Conservation (phyloP, 176 grass and related monocot genomes). For the Triticum timopheevii region DNA sequence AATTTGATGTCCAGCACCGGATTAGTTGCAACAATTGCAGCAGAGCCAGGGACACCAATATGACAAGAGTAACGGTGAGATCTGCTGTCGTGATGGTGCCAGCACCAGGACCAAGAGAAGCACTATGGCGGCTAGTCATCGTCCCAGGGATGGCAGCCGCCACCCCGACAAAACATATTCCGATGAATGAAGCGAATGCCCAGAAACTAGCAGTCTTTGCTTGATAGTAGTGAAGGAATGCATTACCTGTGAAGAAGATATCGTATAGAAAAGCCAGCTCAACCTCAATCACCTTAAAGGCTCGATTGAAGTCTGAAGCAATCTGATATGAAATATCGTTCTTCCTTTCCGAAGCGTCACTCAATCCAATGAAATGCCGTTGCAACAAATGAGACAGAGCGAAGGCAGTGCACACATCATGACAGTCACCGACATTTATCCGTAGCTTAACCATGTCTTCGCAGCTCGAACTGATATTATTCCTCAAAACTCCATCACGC, state of each 20-base stretch:
- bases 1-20: constrained; percentile 14
- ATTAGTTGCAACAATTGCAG: constrained; percentile 11
- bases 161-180: constrained; percentile 15
- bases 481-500: too few relatives aligned
- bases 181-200: neutral
- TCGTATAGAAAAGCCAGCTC: constrained; percentile 12
- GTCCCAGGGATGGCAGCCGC: neutral
- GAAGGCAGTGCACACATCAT: neutral
- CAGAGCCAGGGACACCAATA: constrained; percentile 21
- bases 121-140: neutral
- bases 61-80: neutral
- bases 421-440: too few relatives aligned
- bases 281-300: constrained; percentile 11
- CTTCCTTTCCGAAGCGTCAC: too few relatives aligned
- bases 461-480: too few relatives aligned
- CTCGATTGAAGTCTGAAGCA: neutral
- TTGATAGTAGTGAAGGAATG: constrained; percentile 11
- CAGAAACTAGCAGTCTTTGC: neutral
- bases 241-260: neutral
- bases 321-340: neutral
- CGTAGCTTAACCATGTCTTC: too few relatives aligned
- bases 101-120: too few relatives aligned
- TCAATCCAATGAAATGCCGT: neutral
- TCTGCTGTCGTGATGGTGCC: neutral
- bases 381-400: constrained; percentile 3